phyloP scores from a whole-genome alignment of 2,329 filamentous ascomycete genomes.

The Cytospora leucostoma region DNA sequence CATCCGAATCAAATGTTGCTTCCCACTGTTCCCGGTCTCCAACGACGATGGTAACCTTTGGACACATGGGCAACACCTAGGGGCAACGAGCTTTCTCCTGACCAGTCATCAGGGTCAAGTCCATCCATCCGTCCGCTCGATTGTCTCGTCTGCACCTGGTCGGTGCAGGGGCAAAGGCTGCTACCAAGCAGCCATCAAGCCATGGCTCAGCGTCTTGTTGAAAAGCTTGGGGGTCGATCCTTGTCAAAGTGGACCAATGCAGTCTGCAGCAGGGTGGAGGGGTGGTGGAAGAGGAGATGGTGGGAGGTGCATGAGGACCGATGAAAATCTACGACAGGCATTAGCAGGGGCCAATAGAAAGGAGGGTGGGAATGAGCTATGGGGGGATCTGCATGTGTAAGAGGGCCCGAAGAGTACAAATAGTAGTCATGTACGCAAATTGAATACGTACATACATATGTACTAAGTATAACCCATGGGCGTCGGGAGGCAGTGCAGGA shows the following conservation, averaged over 20 bases:
- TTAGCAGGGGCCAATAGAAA: constrained; percentile 18
- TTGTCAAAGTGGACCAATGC: constrained; percentile 20
- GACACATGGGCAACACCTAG: neutral
- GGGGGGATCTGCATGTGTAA: neutral
- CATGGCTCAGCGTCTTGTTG: constrained; percentile 14
- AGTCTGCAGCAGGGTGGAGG: constrained; percentile 15
- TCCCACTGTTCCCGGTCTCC: neutral
- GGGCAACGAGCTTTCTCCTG: neutral
- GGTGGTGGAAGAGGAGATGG: constrained; percentile 5
- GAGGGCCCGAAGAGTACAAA: constrained; percentile 27
- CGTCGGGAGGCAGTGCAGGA: constrained; percentile 1
- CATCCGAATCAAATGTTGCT: neutral
- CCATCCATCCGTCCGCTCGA: neutral
- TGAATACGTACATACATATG: neutral
- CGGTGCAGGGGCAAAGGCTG: constrained; percentile 24
- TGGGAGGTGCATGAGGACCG: constrained; percentile 18
- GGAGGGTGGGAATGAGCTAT: neutral
- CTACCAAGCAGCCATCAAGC: neutral
- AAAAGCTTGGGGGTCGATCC: constrained; percentile 7
- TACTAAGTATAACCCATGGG: neutral
- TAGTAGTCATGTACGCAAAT: neutral
- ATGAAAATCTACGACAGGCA: constrained; percentile 23
- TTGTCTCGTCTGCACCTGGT: constrained; percentile 1
- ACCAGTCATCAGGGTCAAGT: neutral
- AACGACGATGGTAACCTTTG: neutral